Evolutionary conservation across 2,329 filamentous ascomycete genomes (phyloP), one percentile per base, ranked within the genome.

Genomic region (Ceratocystis cacaofunesta): DNA sequence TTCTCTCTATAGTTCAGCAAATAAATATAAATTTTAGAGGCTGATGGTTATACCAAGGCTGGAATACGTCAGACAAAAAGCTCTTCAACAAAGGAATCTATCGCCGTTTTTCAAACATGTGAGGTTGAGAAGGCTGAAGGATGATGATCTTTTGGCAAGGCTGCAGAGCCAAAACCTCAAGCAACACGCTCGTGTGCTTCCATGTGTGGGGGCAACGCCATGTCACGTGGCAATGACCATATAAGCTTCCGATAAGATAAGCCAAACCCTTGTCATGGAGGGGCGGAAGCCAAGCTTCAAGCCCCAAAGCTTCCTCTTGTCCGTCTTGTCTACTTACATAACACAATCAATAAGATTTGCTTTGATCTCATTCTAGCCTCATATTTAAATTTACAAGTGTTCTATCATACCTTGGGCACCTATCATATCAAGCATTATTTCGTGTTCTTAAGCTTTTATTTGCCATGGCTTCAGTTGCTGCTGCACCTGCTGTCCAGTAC

Each of bases 161-260:
- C 50, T 64, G 28, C 28, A 17, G 6, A 8, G 22, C 25, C 17
- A 58, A 58, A 36, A 3, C 25, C 22, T n/a, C 32, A n/a, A 58
- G 28, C 7, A 58, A 19, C 25, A 58, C 28, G 15, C 52, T 30
- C 5, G 12, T 30, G 64, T 30, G 64, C 22, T 8, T 19, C 28
- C 25, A 25, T 41, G 5, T 25, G 17, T 15, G 52, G 52, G 25
- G 3, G 15, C 44, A 60, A 67, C 62, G 44, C 65, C 65, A 67
- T 43, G 12, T 17, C 65, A 67, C 65, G 62, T 67, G 65, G 58
- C 46, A 12, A 22, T 15, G 62, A 12, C 10, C 62, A 58, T 58
- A 17, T 50, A 30, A 43, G 43, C 30, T 30, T 15, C 52, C 28
- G 65, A 67, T 67, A 67, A 67, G 65, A 67, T 67, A 67, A 67